A percentile compares a stretch with the other conserved stretches of the same genome.
These are phyloP conservation scores for Lactarius sp. DNA, from an alignment of 768 basidiomycete species.

Conservation along the genomic window DNA sequence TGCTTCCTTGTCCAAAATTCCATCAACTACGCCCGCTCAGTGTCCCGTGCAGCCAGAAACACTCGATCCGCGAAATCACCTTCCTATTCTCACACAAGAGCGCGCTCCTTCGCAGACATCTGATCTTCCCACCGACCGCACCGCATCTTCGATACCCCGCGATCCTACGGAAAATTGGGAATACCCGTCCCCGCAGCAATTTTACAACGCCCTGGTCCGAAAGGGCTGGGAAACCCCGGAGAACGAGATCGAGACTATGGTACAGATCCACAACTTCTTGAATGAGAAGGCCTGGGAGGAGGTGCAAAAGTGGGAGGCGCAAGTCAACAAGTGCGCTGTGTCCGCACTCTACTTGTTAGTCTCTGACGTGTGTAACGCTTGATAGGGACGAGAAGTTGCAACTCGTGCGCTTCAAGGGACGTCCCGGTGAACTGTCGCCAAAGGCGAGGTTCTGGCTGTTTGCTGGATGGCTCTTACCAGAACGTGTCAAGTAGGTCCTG, in stretches of 20 bases:
- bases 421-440: constrained; percentile 90
- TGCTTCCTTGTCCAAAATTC: constrained; percentile 20
- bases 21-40: constrained; percentile 35
- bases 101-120: constrained; percentile 53
- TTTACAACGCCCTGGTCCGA: constrained; percentile 92
- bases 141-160: constrained; percentile 83
- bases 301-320: constrained; percentile 88
- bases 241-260: constrained; percentile 94
- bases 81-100: constrained; percentile 76
- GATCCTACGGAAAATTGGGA: constrained; percentile 65
- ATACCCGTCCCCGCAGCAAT: constrained; percentile 96
- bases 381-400: constrained; percentile 62
- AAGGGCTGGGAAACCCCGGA: constrained; percentile 98
- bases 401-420: constrained; percentile 80
- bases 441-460: constrained; percentile 86
- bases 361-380: constrained; percentile 3
- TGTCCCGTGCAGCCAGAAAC: constrained; percentile 59
- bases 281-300: constrained; percentile 97
- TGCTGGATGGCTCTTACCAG: constrained; percentile 86
- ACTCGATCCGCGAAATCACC: constrained; percentile 77
- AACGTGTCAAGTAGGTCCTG: constrained; percentile 72
- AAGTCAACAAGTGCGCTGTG: constrained; percentile 52
- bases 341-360: not conserved
- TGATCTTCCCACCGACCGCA: constrained; percentile 68
- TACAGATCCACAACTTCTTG: constrained; percentile 95